Evolutionary conservation across 202 grass and related monocot genomes (phyloP), one percentile per base, ranked within the genome.

Genomic region (Cymbopogon flexuosus): DNA sequence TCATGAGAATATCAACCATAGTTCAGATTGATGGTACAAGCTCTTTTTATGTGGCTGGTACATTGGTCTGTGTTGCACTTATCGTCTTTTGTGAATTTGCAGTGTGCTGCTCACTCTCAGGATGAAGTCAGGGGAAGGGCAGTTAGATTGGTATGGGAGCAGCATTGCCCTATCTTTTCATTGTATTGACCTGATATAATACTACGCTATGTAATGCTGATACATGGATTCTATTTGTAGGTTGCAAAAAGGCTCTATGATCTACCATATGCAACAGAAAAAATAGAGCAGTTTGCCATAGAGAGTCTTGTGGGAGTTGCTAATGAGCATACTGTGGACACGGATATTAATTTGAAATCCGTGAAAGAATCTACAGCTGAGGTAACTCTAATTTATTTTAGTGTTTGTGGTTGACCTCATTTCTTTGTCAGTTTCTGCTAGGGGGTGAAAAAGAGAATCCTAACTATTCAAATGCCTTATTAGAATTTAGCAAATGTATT

Each of bases 121-220:
- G 96, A 99, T 81, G 96, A 99, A 79, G 85, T 99, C 78, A 87
- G 96, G 85, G 86, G 83, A 56, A 99, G 85, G 78, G 92, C 96
- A 40, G 89, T 96, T 76, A 88, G 93, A 93, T 84, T 99, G 78
- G 96, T 99, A 90, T 41, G 84, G 1, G 46, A 41, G 56, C 21
- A 82, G 37, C 45, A 65, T 60, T 92, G 40, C 37, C 54, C 68
- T 68, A 68, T 72, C 29, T 43, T 85, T 27, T 69, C 4, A 37
- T 59, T 75, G 47, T 66, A 59, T 60, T 68, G 33, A 29, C 69
- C 52, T 75, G 19, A 75, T 79, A 37, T 62, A 43, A 62, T 78
- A 73, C 33, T 27, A 54, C 22, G 15, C 5, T 61, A 65, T 51
- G 61, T 62, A 78, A 83, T 64, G 34, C 27, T 80, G 23, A 77